These are phyloP conservation scores for Triticum urartu DNA, from an alignment of 176 grass and related monocot species.

Conservation along the genomic window DNA sequence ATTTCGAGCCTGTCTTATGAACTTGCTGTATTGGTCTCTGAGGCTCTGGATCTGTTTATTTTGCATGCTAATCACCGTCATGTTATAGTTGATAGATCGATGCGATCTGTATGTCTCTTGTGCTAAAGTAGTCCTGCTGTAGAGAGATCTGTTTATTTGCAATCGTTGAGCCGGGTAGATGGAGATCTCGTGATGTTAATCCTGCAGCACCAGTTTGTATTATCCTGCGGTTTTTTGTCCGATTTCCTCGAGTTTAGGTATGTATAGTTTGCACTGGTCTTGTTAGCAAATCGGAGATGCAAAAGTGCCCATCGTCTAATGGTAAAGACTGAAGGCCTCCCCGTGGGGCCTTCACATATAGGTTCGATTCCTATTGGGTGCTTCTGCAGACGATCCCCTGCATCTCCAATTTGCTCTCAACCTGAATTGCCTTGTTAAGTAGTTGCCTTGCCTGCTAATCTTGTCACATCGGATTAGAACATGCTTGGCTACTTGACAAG, in stretches of 20 bases:
- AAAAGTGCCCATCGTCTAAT: conserved; percentile 45
- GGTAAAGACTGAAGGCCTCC: conserved; percentile 41
- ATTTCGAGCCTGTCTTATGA: not conserved
- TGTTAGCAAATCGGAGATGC: conserved; percentile 28
- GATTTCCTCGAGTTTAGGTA: not conserved
- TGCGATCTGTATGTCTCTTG: not conserved
- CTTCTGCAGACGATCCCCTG: not conserved
- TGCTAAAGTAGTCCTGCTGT: not conserved
- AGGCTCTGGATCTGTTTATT: not conserved
- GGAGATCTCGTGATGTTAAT: not conserved
- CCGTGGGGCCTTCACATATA: conserved; percentile 31
- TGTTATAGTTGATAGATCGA: not conserved
- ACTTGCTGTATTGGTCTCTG: too few relatives aligned
- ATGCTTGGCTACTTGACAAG: not conserved
- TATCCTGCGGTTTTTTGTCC: not conserved
- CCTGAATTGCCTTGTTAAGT: not conserved
- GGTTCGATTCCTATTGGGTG: conserved; percentile 74
- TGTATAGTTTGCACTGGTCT: not conserved
- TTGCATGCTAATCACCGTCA: not conserved
- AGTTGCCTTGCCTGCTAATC: conserved; percentile 4
- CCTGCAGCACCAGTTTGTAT: too few relatives aligned
- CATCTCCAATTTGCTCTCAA: conserved; percentile 8
- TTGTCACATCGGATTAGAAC: not conserved
- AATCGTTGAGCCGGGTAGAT: not conserved
- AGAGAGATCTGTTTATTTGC: not conserved